Percentiles rank a stretch among this genome's conserved stretches.
Evolutionary conservation across 129 eudicot genomes (phyloP).

Genomic region (Arctium minus): DNA sequence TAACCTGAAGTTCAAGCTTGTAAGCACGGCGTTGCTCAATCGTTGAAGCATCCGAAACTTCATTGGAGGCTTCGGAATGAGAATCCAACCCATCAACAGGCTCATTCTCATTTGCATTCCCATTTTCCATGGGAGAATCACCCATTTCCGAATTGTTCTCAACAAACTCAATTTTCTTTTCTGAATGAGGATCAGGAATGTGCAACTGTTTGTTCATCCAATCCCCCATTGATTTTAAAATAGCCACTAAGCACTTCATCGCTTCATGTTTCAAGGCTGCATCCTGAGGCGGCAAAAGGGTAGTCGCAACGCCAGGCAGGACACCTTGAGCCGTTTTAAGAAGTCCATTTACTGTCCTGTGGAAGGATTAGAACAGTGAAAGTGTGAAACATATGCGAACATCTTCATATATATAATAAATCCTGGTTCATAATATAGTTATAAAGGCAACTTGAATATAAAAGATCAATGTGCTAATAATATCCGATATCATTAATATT

Average conservation of each 20-base stretch:
- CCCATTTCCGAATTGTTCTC: slow-evolving; percentile 64
- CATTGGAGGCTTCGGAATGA: slow-evolving; percentile 76
- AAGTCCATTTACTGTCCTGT: slow-evolving; percentile 95
- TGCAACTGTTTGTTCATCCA: slow-evolving; percentile 97
- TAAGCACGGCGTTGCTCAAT: slow-evolving; percentile 98
- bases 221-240: slow-evolving; percentile 93
- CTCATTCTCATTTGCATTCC: slow-evolving; percentile 46
- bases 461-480: neutral
- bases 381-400: neutral
- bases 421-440: neutral
- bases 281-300: slow-evolving; percentile 96
- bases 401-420: neutral
- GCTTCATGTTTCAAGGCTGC: slow-evolving; percentile 86
- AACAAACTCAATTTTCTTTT: slow-evolving; percentile 48
- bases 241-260: slow-evolving; percentile 86
- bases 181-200: slow-evolving; percentile 82
- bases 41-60: slow-evolving; percentile 79
- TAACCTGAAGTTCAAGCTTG: slow-evolving; percentile 99
- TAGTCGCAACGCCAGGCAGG: slow-evolving; percentile 76
- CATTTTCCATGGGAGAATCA: slow-evolving; percentile 48
- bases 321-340: slow-evolving; percentile 99
- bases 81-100: slow-evolving; percentile 75
- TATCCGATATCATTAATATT: neutral
- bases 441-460: neutral
- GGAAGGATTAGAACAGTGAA: neutral